A percentile compares a stretch with the other conserved stretches of the same genome.
Evolutionary conservation across 2,329 filamentous ascomycete species (phyloP).

Genomic region (Alternaria sp.): DNA sequence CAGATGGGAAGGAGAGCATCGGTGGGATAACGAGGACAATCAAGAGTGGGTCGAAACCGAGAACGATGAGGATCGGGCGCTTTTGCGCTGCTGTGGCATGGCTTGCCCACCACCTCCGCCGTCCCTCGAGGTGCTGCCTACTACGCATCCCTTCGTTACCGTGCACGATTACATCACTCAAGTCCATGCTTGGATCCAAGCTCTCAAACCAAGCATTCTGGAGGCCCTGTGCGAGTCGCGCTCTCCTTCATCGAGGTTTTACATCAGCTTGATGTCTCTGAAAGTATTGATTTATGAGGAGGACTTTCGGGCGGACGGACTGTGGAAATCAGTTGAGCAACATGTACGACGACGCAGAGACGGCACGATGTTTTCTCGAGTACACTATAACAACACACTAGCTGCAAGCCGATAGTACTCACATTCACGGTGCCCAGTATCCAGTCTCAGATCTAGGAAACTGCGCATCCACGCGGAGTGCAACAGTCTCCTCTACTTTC

Average conservation of each 20-base stretch:
- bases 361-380: neutral
- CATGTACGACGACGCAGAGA: neutral
- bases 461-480: too few species aligned
- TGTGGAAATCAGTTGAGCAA: neutral
- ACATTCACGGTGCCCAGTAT: too few species aligned
- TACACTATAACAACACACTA: neutral
- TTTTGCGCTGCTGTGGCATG: neutral
- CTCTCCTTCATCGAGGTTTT: neutral
- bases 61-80: neutral
- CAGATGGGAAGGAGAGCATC: neutral
- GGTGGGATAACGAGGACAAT: neutral
- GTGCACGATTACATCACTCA: neutral
- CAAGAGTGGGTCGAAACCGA: neutral
- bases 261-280: neutral
- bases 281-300: fast-evolving
- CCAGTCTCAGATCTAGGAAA: too few species aligned
- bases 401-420: fast-evolving
- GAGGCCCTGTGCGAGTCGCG: fast-evolving
- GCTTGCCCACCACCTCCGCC: neutral
- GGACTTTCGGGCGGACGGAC: too few species aligned
- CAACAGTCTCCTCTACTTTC: too few species aligned
- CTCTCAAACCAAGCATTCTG: neutral
- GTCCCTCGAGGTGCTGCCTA: neutral
- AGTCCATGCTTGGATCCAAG: neutral
- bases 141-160: neutral